Percentiles rank a stretch among this genome's conserved stretches.
Conservation (phyloP, 805 yeast species). For the Ogataea paraovalis region DNA sequence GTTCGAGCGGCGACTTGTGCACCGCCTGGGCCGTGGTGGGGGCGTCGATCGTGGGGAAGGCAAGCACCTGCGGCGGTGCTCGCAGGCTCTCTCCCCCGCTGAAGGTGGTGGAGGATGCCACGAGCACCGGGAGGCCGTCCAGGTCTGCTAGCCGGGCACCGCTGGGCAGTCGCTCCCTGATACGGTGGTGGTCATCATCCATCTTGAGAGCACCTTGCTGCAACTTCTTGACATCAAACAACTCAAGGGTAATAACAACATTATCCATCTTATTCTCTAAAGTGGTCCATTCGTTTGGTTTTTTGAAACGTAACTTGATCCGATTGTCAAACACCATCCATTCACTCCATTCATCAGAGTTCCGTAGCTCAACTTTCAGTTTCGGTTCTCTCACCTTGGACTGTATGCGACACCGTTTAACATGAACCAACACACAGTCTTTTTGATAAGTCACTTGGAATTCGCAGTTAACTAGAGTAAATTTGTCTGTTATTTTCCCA, state of each 20-base stretch:
- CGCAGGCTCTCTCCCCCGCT: too few species aligned
- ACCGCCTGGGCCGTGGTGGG: too few species aligned
- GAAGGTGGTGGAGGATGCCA: background rate
- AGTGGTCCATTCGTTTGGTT: background rate
- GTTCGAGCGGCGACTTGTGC: too few species aligned
- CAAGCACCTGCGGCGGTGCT: too few species aligned
- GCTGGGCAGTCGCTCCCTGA: too few species aligned
- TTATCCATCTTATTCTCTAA: too few species aligned
- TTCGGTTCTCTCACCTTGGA: background rate
- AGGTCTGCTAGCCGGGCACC: too few species aligned
- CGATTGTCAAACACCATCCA: slow-evolving; percentile 2
- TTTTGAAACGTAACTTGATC: background rate
- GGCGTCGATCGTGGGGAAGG: too few species aligned
- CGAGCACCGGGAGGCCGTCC: background rate
- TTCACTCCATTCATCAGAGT: background rate
- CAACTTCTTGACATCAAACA: background rate
- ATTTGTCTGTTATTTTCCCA: background rate
- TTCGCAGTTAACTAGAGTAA: slow-evolving; percentile 6
- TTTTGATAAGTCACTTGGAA: background rate
- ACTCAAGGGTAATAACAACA: background rate
- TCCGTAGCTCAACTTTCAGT: background rate
- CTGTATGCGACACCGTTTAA: background rate
- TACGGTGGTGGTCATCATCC: background rate
- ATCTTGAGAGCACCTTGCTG: background rate
- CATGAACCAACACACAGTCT: background rate